Base-by-base conservation (phyloP, 495 filamentous ascomycete species). In the Darksidea phi region DNA sequence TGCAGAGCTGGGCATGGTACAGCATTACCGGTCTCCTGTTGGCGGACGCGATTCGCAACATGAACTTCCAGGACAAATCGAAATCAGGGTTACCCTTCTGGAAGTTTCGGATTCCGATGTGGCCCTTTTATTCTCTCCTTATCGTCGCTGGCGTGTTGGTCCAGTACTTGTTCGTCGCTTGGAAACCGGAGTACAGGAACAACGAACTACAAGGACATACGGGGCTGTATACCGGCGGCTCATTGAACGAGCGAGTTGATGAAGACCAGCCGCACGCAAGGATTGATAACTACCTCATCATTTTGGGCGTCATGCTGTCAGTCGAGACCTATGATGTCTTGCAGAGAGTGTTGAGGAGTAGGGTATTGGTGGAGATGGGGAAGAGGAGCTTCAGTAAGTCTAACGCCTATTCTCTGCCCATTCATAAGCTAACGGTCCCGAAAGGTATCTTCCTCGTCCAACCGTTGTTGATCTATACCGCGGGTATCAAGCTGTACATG, bases 1-100 rank as follows among this genome's bases (percentile, higher is more conserved):
- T 73, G 12, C 67, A 74, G 59, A 67, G 60, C 5, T 76, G 73
- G 73, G 73, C 71, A 8, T 75, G 71, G 71, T 76, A 71, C 48
- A 61, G 63, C 34, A 61, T 75, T 42, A 66, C 71, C 10, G 73
- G 73, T 18, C 58, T 76, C 0, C 59, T 74, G 7, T 42, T 75
- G 24, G 71, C 70, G 26, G 73, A 76, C 49, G 64, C 65, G 21
- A 65, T 74, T n/a, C 42, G 67, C 26, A 68, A 74, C 66, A 74
- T 75, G 73, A 61, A 67, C 37, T 71, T 73, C 63, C 52, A 67
- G 46, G 36, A 6, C 18, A 70, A 64, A 32, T 68, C 61, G 18
- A 55, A 36, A n/a, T 23, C 28, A 36, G 71, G 71, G 2, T 55
- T 68, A 13, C 20, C 12, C 7, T 6, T 59, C n/a, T 21, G 41